These are phyloP conservation scores for Malassezia pachydermatis DNA, from an alignment of 1,284 basidiomycete genomes.

Conservation along the genomic window DNA sequence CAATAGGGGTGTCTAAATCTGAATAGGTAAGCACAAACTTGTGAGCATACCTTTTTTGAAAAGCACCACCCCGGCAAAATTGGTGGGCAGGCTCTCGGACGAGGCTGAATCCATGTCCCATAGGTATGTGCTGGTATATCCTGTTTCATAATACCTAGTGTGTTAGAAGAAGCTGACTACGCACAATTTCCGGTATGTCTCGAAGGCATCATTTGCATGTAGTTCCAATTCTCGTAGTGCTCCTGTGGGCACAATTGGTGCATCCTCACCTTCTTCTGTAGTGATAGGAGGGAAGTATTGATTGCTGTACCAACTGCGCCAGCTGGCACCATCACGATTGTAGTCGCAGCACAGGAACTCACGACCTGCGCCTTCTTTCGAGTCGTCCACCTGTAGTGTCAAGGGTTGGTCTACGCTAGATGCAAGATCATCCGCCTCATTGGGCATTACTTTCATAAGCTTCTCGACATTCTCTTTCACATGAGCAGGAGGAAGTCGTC, in stretches of 20 bases:
- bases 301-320: slow-evolving; percentile 93
- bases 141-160: slow-evolving; percentile 82
- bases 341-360: slow-evolving; percentile 96
- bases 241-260: slow-evolving; percentile 64
- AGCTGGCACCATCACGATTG: slow-evolving; percentile 90
- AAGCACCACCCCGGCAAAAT: slow-evolving; percentile 88
- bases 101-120: slow-evolving; percentile 84
- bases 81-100: slow-evolving; percentile 51
- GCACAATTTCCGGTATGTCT: slow-evolving; percentile 90
- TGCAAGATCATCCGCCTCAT: slow-evolving; percentile 87
- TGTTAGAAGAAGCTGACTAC: slow-evolving; percentile 8
- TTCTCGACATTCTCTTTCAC: slow-evolving; percentile 77
- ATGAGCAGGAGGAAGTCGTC: slow-evolving; percentile 82
- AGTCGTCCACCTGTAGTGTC: slow-evolving; percentile 66
- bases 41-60: slow-evolving; percentile 76
- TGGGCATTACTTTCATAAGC: slow-evolving; percentile 63
- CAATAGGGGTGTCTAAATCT: slow-evolving; percentile 12
- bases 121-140: slow-evolving; percentile 90
- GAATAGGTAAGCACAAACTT: not conserved
- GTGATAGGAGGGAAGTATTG: slow-evolving; percentile 69
- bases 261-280: slow-evolving; percentile 22
- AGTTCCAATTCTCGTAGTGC: slow-evolving; percentile 85
- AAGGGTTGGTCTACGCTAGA: slow-evolving; percentile 92
- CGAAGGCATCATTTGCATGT: slow-evolving; percentile 87
- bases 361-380: slow-evolving; percentile 56